Conservation (phyloP, 371 early-diverging fungal species). For the Gilbertella persicaria region DNA sequence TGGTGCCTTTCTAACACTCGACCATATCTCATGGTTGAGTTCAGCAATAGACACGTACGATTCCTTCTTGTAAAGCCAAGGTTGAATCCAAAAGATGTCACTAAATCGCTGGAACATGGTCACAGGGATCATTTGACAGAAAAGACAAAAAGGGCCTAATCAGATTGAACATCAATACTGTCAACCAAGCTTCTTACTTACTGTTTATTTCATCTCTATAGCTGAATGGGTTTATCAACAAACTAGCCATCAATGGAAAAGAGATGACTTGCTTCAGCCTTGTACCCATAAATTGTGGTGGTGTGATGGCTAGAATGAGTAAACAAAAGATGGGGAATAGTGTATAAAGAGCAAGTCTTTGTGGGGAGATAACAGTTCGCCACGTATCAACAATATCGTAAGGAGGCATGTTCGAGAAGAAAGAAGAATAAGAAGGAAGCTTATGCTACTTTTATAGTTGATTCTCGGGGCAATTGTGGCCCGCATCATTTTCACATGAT, state of each 20-base stretch:
- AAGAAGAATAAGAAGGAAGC: background rate
- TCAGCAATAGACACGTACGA: constrained; percentile 4
- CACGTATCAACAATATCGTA: background rate
- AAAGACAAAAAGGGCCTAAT: constrained; percentile 10
- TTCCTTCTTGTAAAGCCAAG: constrained; percentile 15
- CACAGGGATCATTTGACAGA: constrained; percentile 18
- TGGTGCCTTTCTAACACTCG: constrained; percentile 4
- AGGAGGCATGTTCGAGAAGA: background rate
- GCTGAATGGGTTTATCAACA: constrained; percentile 1
- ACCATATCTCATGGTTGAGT: constrained; percentile 13
- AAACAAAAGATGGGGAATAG: constrained; percentile 1
- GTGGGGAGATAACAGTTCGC: constrained; percentile 2
- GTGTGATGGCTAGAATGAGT: constrained; percentile 3
- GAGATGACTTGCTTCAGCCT: constrained; percentile 3
- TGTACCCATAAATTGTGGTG: constrained; percentile 3
- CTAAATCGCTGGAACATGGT: constrained; percentile 8
- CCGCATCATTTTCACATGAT: too few species aligned
- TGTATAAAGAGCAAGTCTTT: constrained; percentile 3
- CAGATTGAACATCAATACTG: background rate
- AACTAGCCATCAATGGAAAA: constrained; percentile 4
- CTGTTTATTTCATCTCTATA: constrained; percentile 11
- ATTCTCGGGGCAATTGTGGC: too few species aligned
- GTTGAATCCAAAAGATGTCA: constrained; percentile 15
- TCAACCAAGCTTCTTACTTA: background rate
- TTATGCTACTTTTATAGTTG: too few species aligned